A percentile compares a stretch with the other conserved stretches of the same genome.
Conservation (phyloP, 1,139 yeast genomes). For the Yamadazyma triangularis region DNA sequence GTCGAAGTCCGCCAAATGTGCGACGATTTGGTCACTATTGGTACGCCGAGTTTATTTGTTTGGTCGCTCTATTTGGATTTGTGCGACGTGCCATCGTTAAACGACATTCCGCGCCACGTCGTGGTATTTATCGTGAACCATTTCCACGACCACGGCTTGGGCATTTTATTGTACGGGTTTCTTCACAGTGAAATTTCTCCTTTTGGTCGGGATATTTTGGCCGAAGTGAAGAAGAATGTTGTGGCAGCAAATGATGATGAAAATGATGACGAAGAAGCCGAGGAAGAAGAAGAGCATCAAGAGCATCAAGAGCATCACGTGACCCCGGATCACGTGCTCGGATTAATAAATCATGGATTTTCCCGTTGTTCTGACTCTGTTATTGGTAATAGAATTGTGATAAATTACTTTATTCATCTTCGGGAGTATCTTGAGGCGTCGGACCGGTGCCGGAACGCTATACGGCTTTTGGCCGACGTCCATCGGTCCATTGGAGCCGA, state of each 20-base stretch:
- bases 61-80: constrained; percentile 81
- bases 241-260: constrained; percentile 10
- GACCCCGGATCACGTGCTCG: constrained; percentile 51
- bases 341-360: constrained; percentile 52
- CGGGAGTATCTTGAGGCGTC: constrained; percentile 65
- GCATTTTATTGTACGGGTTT: constrained; percentile 57
- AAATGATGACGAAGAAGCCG: constrained; percentile 15
- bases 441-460: constrained; percentile 58
- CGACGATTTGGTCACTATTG: constrained; percentile 70
- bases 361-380: constrained; percentile 45
- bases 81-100: constrained; percentile 52
- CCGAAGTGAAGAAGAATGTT: too few species aligned
- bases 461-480: constrained; percentile 48
- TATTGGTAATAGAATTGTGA: constrained; percentile 60
- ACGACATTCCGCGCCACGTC: constrained; percentile 43
- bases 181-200: constrained; percentile 67
- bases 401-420: constrained; percentile 55
- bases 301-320: constrained; percentile 11
- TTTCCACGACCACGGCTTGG: constrained; percentile 63
- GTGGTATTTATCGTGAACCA: constrained; percentile 47
- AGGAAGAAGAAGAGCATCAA: constrained; percentile 9
- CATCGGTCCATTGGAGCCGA: constrained; percentile 44
- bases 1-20: constrained; percentile 52
- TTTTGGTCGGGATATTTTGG: constrained; percentile 28
- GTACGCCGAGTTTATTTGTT: constrained; percentile 55